phyloP scores from a whole-genome alignment of 176 grass and related monocot genomes.

The Ananas comosus region DNA sequence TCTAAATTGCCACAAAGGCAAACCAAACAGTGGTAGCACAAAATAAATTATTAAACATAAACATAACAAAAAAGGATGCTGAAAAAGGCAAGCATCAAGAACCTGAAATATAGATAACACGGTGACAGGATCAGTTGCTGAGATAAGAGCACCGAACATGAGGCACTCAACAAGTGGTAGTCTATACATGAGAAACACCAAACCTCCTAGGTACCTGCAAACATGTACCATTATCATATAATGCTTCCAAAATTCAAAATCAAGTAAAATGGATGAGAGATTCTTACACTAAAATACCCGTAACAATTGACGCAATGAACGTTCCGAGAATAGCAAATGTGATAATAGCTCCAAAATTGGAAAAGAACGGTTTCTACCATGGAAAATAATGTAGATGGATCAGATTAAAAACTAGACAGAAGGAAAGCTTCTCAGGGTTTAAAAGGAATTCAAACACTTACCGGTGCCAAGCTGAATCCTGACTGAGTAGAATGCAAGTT shows the following conservation, averaged over 20 bases:
- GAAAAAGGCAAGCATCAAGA: conserved; percentile 11
- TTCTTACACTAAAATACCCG: conserved; percentile 95
- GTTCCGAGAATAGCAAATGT: conserved; percentile 95
- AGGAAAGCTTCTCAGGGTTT: neutral
- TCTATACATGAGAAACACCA: conserved; percentile 95
- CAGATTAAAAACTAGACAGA: conserved; percentile 11
- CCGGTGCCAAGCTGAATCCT: conserved; percentile 96
- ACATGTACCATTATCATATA: conserved; percentile 4
- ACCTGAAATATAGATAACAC: conserved; percentile 99
- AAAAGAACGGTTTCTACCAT: conserved; percentile 94
- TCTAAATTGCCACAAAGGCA: too few relatives aligned
- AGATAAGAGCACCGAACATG: conserved; percentile 97
- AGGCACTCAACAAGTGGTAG: conserved; percentile 92
- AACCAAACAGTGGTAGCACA: too few relatives aligned
- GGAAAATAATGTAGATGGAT: conserved; percentile 23
- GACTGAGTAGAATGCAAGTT: conserved; percentile 77
- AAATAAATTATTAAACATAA: too few relatives aligned
- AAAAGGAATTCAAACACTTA: conserved; percentile 39
- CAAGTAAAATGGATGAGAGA: conserved; percentile 8
- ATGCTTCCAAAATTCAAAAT: neutral
- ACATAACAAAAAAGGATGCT: neutral
- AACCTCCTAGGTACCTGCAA: conserved; percentile 82
- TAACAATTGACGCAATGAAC: conserved; percentile 82
- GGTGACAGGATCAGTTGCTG: conserved; percentile 97
- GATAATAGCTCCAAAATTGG: conserved; percentile 95